These are phyloP conservation scores for Cylindrodendrum hubeiense DNA, from an alignment of 2,329 filamentous ascomycete species.

Conservation along the genomic window DNA sequence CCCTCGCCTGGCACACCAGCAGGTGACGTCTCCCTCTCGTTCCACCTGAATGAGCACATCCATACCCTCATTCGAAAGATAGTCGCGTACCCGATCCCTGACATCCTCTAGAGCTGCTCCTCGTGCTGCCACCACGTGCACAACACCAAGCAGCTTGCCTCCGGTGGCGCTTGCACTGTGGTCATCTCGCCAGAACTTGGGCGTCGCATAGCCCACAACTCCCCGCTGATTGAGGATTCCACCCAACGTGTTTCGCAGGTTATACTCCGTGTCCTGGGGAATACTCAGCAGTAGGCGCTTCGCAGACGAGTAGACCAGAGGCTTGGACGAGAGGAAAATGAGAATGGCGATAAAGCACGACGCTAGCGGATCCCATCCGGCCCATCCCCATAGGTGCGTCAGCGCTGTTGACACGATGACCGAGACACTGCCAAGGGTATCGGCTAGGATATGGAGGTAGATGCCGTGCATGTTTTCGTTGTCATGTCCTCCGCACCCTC, in stretches of 20 bases:
- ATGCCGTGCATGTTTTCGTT: constrained; percentile 99
- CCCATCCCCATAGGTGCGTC: constrained; percentile 89
- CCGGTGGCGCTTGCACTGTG: constrained; percentile 57
- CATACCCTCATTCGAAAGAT: constrained; percentile 78
- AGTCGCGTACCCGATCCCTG: constrained; percentile 78
- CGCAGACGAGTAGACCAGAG: constrained; percentile 87
- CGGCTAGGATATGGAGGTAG: constrained; percentile 93
- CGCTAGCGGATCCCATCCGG: constrained; percentile 93
- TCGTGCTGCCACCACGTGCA: constrained; percentile 84
- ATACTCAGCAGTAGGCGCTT: constrained; percentile 86
- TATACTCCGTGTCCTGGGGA: constrained; percentile 88
- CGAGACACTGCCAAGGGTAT: constrained; percentile 93
- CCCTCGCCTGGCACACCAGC: constrained; percentile 65
- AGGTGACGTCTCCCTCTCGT: constrained; percentile 78
- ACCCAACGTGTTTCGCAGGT: constrained; percentile 85
- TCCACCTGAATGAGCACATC: constrained; percentile 91
- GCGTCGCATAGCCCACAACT: constrained; percentile 86
- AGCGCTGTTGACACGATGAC: constrained; percentile 93
- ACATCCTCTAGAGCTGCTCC: constrained; percentile 86
- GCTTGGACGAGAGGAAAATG: constrained; percentile 92
- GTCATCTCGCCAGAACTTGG: constrained; percentile 94
- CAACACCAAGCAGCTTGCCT: constrained; percentile 79
- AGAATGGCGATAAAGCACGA: constrained; percentile 93
- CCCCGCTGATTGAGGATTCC: constrained; percentile 86
- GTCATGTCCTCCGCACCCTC: constrained; percentile 69